phyloP scores from a whole-genome alignment of 768 basidiomycete genomes.

The Flagelloscypha sp. region DNA sequence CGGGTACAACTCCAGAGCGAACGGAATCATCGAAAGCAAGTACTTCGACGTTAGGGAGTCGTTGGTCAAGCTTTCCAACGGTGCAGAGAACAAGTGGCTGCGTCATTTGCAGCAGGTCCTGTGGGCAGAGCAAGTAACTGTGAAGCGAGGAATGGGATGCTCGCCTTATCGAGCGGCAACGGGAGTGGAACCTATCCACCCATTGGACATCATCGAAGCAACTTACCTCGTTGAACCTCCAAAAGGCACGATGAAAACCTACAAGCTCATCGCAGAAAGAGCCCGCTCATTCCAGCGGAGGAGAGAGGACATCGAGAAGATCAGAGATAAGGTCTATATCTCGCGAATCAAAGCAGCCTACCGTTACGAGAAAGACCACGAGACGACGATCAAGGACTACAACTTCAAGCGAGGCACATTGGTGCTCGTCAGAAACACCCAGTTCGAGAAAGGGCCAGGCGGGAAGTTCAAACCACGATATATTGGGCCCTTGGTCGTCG shows the following conservation, averaged over 20 bases:
- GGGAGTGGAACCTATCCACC: constrained; percentile 25
- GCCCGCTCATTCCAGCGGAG: constrained; percentile 13
- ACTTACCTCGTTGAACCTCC: constrained; percentile 17
- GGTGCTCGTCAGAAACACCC: constrained; percentile 18
- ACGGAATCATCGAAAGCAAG: constrained; percentile 24
- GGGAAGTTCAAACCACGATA: constrained; percentile 19
- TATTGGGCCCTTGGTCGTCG: constrained; percentile 21
- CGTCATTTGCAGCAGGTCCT: constrained; percentile 15
- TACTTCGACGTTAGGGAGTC: constrained; percentile 21
- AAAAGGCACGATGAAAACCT: background rate
- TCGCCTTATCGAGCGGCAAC: constrained; percentile 25
- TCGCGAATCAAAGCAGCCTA: constrained; percentile 10
- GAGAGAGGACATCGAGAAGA: constrained; percentile 9
- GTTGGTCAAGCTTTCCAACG: constrained; percentile 22
- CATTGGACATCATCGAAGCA: constrained; percentile 21
- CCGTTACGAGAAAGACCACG: constrained; percentile 13
- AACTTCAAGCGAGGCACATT: constrained; percentile 10
- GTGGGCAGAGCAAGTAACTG: constrained; percentile 24
- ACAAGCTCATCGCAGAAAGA: constrained; percentile 10
- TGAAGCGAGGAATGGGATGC: constrained; percentile 16
- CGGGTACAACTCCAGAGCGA: constrained; percentile 31
- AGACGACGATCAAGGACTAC: constrained; percentile 6
- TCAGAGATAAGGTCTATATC: constrained; percentile 7
- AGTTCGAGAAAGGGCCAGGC: constrained; percentile 12
- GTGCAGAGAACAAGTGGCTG: constrained; percentile 25